phyloP scores from a whole-genome alignment of 2,329 filamentous ascomycete species.

The Massarina eburnea region DNA sequence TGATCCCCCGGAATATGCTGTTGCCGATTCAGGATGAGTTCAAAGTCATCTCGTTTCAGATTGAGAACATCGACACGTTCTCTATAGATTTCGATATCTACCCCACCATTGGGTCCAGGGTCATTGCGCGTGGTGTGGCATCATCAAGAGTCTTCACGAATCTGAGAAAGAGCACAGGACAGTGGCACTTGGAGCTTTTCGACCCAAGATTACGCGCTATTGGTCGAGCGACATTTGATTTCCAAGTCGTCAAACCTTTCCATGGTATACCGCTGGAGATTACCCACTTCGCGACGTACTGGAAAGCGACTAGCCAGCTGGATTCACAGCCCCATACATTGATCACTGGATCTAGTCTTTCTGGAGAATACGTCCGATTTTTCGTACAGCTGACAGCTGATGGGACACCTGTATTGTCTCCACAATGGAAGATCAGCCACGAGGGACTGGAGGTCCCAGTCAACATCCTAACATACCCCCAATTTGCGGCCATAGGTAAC shows the following conservation, averaged over 20 bases:
- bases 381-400: constrained; percentile 92
- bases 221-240: constrained; percentile 90
- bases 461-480: constrained; percentile 72
- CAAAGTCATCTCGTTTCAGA: constrained; percentile 89
- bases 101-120: constrained; percentile 94
- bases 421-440: constrained; percentile 76
- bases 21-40: constrained; percentile 96
- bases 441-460: constrained; percentile 80
- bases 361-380: constrained; percentile 89
- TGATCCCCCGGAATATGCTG: constrained; percentile 95
- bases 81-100: constrained; percentile 97
- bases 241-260: constrained; percentile 96
- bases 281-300: constrained; percentile 97
- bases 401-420: constrained; percentile 83
- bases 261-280: constrained; percentile 90
- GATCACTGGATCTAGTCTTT: constrained; percentile 91
- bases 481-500: constrained; percentile 60
- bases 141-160: constrained; percentile 83
- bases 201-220: constrained; percentile 90
- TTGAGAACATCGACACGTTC: constrained; percentile 90
- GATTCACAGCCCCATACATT: constrained; percentile 83
- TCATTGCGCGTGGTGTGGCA: constrained; percentile 94
- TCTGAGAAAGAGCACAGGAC: constrained; percentile 72
- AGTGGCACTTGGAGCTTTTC: constrained; percentile 85
- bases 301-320: constrained; percentile 95